Evolutionary conservation across 2,329 filamentous ascomycete genomes (phyloP).

Genomic region (Aureobasidium sp.): DNA sequence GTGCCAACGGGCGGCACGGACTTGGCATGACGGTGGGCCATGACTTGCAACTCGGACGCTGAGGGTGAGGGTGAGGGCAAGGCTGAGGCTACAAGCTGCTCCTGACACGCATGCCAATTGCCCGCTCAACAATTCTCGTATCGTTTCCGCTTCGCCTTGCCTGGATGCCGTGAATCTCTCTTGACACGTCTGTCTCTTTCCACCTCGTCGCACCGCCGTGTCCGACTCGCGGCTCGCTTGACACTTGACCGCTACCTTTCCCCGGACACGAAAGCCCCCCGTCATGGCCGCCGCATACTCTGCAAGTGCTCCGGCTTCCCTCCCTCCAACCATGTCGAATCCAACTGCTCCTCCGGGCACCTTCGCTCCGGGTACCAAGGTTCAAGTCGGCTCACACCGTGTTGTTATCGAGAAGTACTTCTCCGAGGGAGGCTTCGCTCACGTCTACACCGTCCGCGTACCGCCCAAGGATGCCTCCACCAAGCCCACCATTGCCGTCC

Average conservation of each 20-base stretch:
- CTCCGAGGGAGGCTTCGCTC: constrained; percentile 94
- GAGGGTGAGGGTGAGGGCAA: neutral
- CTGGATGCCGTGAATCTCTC: neutral
- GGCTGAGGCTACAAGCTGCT: neutral
- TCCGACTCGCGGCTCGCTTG: neutral
- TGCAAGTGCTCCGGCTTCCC: neutral
- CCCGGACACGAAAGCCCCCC: neutral
- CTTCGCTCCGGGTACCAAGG: constrained; percentile 89
- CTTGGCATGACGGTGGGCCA: neutral
- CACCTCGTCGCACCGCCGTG: neutral
- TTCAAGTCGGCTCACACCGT: constrained; percentile 86
- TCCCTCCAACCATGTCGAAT: constrained; percentile 7
- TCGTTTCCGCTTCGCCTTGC: neutral
- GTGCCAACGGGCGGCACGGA: neutral
- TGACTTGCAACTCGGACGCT: neutral
- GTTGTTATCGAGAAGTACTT: constrained; percentile 96
- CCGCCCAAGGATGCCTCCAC: constrained; percentile 56
- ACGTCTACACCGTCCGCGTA: constrained; percentile 92
- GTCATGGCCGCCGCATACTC: constrained; percentile 11
- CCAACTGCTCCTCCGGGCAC: constrained; percentile 53
- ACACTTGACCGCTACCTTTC: constrained; percentile 1
- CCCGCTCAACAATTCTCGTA: neutral
- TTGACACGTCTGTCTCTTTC: neutral
- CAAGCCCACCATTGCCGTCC: constrained; percentile 71
- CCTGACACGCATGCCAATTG: constrained; percentile 4